These are phyloP conservation scores for Talaromyces sp. DNA, from an alignment of 2,329 filamentous ascomycete species.

Conservation along the genomic window DNA sequence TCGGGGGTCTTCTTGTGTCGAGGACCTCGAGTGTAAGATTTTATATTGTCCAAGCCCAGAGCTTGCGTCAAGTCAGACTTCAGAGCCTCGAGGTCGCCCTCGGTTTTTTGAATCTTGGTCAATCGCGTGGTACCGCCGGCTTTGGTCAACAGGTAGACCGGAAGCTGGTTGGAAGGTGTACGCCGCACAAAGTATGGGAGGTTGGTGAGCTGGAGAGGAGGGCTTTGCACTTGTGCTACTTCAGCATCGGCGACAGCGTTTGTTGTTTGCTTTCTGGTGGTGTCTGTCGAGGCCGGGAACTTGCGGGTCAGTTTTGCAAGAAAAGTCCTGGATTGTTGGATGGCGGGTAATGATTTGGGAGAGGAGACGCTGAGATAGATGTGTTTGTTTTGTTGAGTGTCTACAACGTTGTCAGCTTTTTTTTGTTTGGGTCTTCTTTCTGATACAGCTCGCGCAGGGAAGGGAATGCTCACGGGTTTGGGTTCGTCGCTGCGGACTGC, in stretches of 20 bases:
- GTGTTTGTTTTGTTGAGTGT: background rate
- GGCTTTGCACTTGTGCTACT: slow-evolving; percentile 5
- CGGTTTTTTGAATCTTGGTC: slow-evolving; percentile 72
- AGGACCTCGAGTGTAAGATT: slow-evolving; percentile 22
- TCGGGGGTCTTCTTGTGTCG: slow-evolving; percentile 28
- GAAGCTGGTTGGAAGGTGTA: slow-evolving; percentile 64
- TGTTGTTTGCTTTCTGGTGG: slow-evolving; percentile 17
- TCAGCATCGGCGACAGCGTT: background rate
- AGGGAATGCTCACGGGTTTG: background rate
- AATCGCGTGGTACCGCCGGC: slow-evolving; percentile 69
- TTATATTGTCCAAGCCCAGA: slow-evolving; percentile 50
- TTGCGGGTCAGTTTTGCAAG: slow-evolving; percentile 32
- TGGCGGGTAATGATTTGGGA: slow-evolving; percentile 14
- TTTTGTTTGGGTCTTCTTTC: background rate
- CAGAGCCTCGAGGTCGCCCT: slow-evolving; percentile 64
- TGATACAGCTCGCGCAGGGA: background rate
- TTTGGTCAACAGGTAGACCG: slow-evolving; percentile 71
- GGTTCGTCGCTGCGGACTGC: slow-evolving; percentile 12
- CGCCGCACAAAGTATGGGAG: slow-evolving; percentile 67
- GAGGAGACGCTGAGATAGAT: slow-evolving; percentile 2
- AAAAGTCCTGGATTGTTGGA: slow-evolving; percentile 31
- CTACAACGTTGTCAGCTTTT: background rate
- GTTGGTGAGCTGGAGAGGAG: slow-evolving; percentile 34
- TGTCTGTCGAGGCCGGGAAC: slow-evolving; percentile 20
- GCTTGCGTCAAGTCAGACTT: slow-evolving; percentile 57